Evolutionary conservation across 345 rosid species (phyloP).

Genomic region (Gossypium mustelinum): DNA sequence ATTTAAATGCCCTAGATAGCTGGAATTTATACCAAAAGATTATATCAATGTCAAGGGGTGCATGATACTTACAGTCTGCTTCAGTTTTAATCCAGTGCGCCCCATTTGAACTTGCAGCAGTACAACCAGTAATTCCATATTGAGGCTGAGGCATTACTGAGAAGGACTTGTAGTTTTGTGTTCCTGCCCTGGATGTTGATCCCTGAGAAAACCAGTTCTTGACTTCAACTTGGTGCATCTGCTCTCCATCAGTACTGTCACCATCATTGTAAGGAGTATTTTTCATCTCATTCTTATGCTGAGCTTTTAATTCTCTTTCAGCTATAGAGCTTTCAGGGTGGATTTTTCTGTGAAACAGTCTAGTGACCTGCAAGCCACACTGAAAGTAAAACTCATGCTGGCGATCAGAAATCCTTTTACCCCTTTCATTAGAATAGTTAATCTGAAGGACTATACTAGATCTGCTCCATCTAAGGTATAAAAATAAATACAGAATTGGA

Average conservation of each 20-base stretch:
- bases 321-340: slow-evolving; percentile 56
- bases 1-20: not conserved
- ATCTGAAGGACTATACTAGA: not conserved
- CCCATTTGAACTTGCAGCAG: slow-evolving; percentile 36
- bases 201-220: slow-evolving; percentile 26
- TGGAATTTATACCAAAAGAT: not conserved
- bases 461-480: not conserved
- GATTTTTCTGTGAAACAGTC: slow-evolving; percentile 63
- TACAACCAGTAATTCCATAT: slow-evolving; percentile 27
- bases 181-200: slow-evolving; percentile 29
- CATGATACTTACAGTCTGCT: slow-evolving; percentile 72
- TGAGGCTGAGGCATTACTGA: slow-evolving; percentile 29
- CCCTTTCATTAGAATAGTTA: not conserved
- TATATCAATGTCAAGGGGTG: not conserved
- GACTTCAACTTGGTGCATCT: slow-evolving; percentile 25
- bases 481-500: not conserved
- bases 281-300: slow-evolving; percentile 17
- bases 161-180: slow-evolving; percentile 27
- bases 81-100: slow-evolving; percentile 95
- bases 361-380: slow-evolving; percentile 55
- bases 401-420: not conserved
- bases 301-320: slow-evolving; percentile 25
- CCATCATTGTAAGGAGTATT: slow-evolving; percentile 22
- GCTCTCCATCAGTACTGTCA: slow-evolving; percentile 20
- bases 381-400: slow-evolving; percentile 10